Conservation (phyloP, 441 rosid genomes). For the Macaranga tanarius region DNA sequence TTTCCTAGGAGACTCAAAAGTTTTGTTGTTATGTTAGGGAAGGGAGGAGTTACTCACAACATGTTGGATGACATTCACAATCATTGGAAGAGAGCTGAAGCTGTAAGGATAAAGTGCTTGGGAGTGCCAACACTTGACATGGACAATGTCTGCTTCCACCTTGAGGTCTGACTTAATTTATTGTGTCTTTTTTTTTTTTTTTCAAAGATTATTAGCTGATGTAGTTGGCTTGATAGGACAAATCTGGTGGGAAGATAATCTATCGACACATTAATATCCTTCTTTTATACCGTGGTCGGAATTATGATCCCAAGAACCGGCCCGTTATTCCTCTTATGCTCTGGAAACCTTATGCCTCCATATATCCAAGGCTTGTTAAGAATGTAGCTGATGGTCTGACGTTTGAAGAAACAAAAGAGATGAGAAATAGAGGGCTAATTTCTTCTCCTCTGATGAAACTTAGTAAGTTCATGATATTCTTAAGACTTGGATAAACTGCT, state of each 20-base stretch:
- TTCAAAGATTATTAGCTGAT: constrained; percentile 26
- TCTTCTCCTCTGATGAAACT: constrained; percentile 67
- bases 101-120: constrained; percentile 88
- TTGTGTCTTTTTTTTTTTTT: constrained; percentile 4
- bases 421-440: constrained; percentile 64
- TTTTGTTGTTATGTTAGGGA: constrained; percentile 40
- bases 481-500: not conserved
- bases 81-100: constrained; percentile 88
- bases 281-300: constrained; percentile 68
- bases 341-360: constrained; percentile 90
- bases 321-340: constrained; percentile 74
- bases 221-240: constrained; percentile 50
- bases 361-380: constrained; percentile 76
- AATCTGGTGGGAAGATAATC: constrained; percentile 76
- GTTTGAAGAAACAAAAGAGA: constrained; percentile 78
- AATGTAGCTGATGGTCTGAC: constrained; percentile 69
- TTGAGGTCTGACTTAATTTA: constrained; percentile 50
- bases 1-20: not conserved
- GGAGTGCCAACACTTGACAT: constrained; percentile 89
- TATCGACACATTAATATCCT: constrained; percentile 61
- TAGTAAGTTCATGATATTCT: constrained; percentile 42
- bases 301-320: constrained; percentile 61
- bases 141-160: constrained; percentile 82
- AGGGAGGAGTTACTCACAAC: constrained; percentile 89
- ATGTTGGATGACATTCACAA: constrained; percentile 86